These are phyloP conservation scores for Tetrahymena borealis DNA, from an alignment of 73 alveolate genomes.

Conservation along the genomic window DNA sequence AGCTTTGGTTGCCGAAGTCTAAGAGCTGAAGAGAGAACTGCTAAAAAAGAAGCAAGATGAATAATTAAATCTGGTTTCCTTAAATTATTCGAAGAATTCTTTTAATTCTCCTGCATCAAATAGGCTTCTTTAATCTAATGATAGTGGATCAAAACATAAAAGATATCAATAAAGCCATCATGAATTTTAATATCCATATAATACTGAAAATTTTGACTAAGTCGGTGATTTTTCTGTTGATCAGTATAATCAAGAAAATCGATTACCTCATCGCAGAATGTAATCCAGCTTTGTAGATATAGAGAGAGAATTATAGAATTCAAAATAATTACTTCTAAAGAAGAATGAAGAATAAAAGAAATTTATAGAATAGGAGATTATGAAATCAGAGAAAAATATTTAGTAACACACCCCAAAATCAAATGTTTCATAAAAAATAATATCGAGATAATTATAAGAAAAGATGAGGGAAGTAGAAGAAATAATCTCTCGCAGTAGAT, in stretches of 20 bases:
- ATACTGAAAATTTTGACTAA: not conserved
- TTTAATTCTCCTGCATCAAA: not conserved
- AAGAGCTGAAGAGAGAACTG: not conserved
- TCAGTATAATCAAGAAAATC: not conserved
- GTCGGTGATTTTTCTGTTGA: not conserved
- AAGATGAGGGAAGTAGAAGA: not conserved
- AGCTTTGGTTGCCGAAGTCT: not conserved
- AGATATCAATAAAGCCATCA: not conserved
- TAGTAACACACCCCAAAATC: not conserved
- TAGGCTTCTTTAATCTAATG: not conserved
- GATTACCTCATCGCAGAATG: not conserved
- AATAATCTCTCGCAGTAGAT: not conserved
- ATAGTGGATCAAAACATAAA: not conserved
- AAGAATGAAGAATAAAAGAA: not conserved
- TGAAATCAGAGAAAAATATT: not conserved
- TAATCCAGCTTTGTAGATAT: not conserved
- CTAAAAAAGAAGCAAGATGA: not conserved
- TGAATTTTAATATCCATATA: not conserved
- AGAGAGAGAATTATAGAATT: not conserved
- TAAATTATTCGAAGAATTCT: not conserved
- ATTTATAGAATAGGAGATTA: not conserved
- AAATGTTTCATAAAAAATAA: not conserved
- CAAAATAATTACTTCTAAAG: not conserved
- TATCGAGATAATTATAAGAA: not conserved
- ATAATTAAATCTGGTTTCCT: not conserved